Evolutionary conservation across 179 eudicot species (phyloP), one percentile per base, ranked within the genome.

Genomic region (Heliamphora pulchella): DNA sequence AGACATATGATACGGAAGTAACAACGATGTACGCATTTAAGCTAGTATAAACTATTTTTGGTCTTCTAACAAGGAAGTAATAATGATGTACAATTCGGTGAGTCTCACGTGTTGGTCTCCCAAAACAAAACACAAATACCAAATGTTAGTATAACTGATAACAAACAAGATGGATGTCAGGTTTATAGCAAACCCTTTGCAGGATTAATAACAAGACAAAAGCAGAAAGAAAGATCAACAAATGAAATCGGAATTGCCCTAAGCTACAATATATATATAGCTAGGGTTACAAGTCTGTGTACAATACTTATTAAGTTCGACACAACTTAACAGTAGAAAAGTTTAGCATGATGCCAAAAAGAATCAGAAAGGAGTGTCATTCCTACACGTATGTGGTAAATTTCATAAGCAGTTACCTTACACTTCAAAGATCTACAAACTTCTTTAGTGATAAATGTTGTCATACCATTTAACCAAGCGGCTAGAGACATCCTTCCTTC

Each of bases 391-490:
- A 47, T 20, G 63, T 41, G 6, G 39, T 31, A 3, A 67, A 71
- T 13, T 22, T 22, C 13, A 72, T 11, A 74, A 72, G 81, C 51
- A 44, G 61, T 51, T 44, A 54, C 66, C 78, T 57, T 66, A 43
- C 1, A 17, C 72, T 50, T 31, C 3, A 22, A 67, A 39, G n/a
- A 47, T 61, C 62, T 65, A 51, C 39, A 48, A 46, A 8, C 17
- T 53, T 41, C 18, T 50, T 41, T 67, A 62, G 63, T 2, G 14
- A 44, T 9, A 50, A 77, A 10, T 14, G 14, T 10, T 48, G 20
- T 66, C 86, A 69, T 92, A 96, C 99, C 99, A 96, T 82, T 87
- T 85, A 67, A 77, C 81, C 88, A 94, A 84, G 77, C 92, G 98
- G 82, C 80, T 84, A 41, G 79, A 75, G 7, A 90, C 88, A 85